Evolutionary conservation across 169 alveolate species (phyloP), one percentile per base, ranked within the genome.

Genomic region (Plasmodium malariae): DNA sequence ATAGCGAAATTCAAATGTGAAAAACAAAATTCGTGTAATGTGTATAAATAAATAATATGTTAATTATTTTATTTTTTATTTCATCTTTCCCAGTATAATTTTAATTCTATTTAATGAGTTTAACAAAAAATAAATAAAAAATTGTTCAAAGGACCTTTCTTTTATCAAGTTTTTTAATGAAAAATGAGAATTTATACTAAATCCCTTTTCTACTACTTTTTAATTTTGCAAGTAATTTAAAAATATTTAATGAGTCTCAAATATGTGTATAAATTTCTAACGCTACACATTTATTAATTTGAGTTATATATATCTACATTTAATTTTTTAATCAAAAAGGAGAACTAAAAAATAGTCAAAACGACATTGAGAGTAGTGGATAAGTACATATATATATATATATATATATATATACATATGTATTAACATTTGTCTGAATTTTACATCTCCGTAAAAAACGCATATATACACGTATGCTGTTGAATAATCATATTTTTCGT

Each of bases 181-280:
- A 74, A 74, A 57, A 74, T 74, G 88, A 60, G 51, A 74, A 74
- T 59, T 40, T 62, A 40, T 48, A 5, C 21, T 11, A 59, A 59
- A 37, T 48, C 19, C 65, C 74, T 74, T 51, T 68, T 74, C 65
- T 60, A 37, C 62, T 65, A 32, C 74, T 51, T 59, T 28, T 43
- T 74, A 45, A 51, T 60, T 74, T 45, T 26, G n/a, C 88, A 74
- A 62, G 88, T 74, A 74, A 74, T 37, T 62, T 37, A 7, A 74
- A 74, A 59, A 60, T 73, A 11, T 30, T n/a, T 40, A 73, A 73
- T 28, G 60, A 55, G 28, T 32, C 26, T 14, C 19, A 73, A 73
- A 73, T 14, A 30, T 26, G 36, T 70, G 40, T 73, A 34, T 37
- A 73, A 54, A 73, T 32, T 24, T 43, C 4, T 6, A 57, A 7